Base-by-base conservation (phyloP, 768 basidiomycete genomes). In the Boletus rubescentipes region DNA sequence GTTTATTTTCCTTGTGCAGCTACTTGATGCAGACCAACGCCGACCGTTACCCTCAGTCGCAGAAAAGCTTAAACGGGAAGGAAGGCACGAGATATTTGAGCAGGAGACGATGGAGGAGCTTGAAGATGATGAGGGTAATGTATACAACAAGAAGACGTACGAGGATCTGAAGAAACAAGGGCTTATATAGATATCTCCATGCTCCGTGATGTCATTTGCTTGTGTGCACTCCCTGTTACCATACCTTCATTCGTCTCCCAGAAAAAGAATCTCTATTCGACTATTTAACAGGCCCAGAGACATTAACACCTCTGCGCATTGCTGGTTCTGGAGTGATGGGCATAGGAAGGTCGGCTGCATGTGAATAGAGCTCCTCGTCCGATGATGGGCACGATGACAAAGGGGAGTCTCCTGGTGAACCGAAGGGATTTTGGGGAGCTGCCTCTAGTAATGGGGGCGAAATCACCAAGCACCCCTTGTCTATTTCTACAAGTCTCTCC, bases 61-160 rank as follows among this genome's bases (percentile, higher is more conserved):
- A 9, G 97, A 99, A 67, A 96, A 94, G 67, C 81, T 99, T 49
- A 99, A 99, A 73, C 87, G 87, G 56, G 96, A 98, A 73, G 97
- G 97, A n/a, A 80, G 89, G 18, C 87, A 91, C 63, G 97, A 98
- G 66, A 88, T 98, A 49, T 89, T 90, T 54, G 86, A 91, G 69
- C 87, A 91, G 63, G 94, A 98, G 72, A 91, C 91, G 20, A 96
- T 95, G 83, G 97, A 98, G 70, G 97, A 99, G 72, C 80, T 98
- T 35, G 97, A 99, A 68, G 97, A 99, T 67, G 92, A 92, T 42
- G 97, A 98, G 68, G 97, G 97, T 15, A 98, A 99, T 63, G 97
- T 98, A 46, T 98, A 98, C 73, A 94, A 94, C 72, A 86, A 87
- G 65, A 97, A 97, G 79, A 96, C 93, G n/a, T 98, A 94, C 66